Conservation (phyloP, 73 alveolate species). For the Paramecium primaurelia region DNA sequence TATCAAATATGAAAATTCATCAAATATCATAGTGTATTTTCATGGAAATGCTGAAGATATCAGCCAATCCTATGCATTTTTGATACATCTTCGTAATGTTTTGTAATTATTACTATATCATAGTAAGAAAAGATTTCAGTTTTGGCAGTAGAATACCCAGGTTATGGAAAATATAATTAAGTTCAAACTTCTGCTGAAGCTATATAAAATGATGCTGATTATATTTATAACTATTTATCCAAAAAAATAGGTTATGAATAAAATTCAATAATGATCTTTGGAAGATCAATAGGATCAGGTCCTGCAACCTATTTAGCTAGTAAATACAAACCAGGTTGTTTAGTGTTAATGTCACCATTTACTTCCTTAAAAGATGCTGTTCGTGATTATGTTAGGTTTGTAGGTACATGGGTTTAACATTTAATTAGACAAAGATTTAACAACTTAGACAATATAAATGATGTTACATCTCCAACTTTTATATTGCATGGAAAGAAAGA, state of each 20-base stretch:
- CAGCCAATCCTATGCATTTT: slow-evolving; percentile 66
- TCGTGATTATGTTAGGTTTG: slow-evolving; percentile 51
- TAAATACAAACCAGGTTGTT: slow-evolving; percentile 52
- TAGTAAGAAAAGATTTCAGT: slow-evolving; percentile 66
- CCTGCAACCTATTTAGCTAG: slow-evolving; percentile 75
- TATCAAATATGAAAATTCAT: slow-evolving; percentile 63
- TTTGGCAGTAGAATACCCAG: slow-evolving; percentile 94
- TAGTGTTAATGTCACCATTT: slow-evolving; percentile 81
- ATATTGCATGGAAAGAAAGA: slow-evolving; percentile 69
- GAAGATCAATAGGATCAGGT: slow-evolving; percentile 82
- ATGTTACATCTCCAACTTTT: slow-evolving; percentile 64
- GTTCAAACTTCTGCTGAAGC: slow-evolving; percentile 68
- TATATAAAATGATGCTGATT: slow-evolving; percentile 78
- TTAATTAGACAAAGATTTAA: slow-evolving; percentile 65
- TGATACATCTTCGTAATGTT: slow-evolving; percentile 68
- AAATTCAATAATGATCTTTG: slow-evolving; percentile 68
- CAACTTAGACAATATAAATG: slow-evolving; percentile 64
- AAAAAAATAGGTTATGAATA: slow-evolving; percentile 50
- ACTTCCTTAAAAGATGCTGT: slow-evolving; percentile 69
- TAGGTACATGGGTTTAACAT: slow-evolving; percentile 44
- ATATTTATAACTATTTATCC: slow-evolving; percentile 74
- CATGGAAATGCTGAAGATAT: slow-evolving; percentile 94
- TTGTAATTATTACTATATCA: slow-evolving; percentile 50
- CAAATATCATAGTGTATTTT: slow-evolving; percentile 77
- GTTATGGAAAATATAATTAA: slow-evolving; percentile 86